Conservation (phyloP, 2,329 filamentous ascomycete genomes). For the Phaeoacremonium minimum region DNA sequence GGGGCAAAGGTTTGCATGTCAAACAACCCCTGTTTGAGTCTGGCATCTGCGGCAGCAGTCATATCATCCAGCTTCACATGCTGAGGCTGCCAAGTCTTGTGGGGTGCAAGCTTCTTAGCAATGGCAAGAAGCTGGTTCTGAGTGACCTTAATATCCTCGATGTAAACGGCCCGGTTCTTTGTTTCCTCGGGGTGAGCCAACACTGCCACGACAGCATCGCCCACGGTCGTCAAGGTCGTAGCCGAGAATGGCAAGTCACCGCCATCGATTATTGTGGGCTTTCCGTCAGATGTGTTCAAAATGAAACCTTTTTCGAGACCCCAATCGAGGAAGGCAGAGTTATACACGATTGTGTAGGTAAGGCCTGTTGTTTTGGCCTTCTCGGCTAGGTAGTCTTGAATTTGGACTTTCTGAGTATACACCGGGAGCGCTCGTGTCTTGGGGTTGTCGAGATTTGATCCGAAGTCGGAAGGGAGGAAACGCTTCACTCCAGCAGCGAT, state of each 20-base stretch:
- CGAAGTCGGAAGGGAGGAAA: conserved; percentile 59
- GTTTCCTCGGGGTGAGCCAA: conserved; percentile 46
- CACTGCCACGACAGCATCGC: conserved; percentile 41
- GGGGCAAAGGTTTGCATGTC: background rate
- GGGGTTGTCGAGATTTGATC: conserved; percentile 30
- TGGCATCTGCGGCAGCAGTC: background rate
- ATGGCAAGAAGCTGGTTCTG: conserved; percentile 9
- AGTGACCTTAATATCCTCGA: conserved; percentile 28
- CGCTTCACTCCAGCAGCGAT: conserved; percentile 54
- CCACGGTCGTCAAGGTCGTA: conserved; percentile 43
- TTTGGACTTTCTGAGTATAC: conserved; percentile 43
- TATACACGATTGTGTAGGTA: conserved; percentile 51
- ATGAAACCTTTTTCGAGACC: conserved; percentile 35
- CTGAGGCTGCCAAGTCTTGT: conserved; percentile 5
- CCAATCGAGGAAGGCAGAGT: conserved; percentile 58
- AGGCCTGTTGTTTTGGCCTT: conserved; percentile 33
- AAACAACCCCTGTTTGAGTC: conserved; percentile 3
- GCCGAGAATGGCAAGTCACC: conserved; percentile 43
- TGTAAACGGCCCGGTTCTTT: conserved; percentile 42
- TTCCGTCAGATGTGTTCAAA: conserved; percentile 34
- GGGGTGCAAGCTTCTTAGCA: conserved; percentile 2
- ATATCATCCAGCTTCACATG: conserved; percentile 2
- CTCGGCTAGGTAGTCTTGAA: conserved; percentile 33
- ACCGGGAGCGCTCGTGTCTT: conserved; percentile 38
- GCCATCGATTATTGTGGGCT: conserved; percentile 40